Evolutionary conservation across 345 rosid genomes (phyloP).

Genomic region (Leavenworthia alabamica): DNA sequence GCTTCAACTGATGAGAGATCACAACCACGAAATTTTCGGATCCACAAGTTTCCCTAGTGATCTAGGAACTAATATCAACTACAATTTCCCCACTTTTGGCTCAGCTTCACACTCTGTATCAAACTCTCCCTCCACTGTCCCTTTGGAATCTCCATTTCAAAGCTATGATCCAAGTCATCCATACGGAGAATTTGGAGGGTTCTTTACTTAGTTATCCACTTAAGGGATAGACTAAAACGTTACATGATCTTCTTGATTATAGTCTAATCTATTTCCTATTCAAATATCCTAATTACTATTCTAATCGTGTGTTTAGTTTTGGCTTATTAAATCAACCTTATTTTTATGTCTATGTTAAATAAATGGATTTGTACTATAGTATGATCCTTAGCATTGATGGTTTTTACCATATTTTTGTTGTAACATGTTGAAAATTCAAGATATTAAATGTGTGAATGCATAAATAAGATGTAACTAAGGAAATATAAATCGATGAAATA

Average conservation of each 20-base stretch:
- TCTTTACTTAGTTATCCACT: conserved; percentile 15
- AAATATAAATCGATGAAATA: conserved; percentile 14
- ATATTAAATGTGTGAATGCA: background rate
- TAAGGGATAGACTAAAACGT: background rate
- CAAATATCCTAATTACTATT: background rate
- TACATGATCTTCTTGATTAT: background rate
- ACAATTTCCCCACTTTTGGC: conserved; percentile 24
- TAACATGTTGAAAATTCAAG: background rate
- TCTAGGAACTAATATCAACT: conserved; percentile 19
- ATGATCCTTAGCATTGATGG: background rate
- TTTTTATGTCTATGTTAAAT: background rate
- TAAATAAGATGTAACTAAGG: background rate
- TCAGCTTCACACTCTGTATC: conserved; percentile 25
- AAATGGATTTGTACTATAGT: background rate
- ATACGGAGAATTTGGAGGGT: conserved; percentile 21
- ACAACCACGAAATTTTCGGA: conserved; percentile 16
- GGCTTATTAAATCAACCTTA: background rate
- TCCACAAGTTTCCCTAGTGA: conserved; percentile 16
- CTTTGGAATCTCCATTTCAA: conserved; percentile 20
- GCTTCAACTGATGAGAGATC: conserved; percentile 16
- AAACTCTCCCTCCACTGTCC: conserved; percentile 16
- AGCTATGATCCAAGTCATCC: conserved; percentile 24
- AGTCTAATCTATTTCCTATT: conserved; percentile 13
- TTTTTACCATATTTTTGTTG: background rate
- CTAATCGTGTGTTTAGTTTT: background rate